These are phyloP conservation scores for Prunus salicina DNA, from an alignment of 306 rosid species.

Conservation along the genomic window DNA sequence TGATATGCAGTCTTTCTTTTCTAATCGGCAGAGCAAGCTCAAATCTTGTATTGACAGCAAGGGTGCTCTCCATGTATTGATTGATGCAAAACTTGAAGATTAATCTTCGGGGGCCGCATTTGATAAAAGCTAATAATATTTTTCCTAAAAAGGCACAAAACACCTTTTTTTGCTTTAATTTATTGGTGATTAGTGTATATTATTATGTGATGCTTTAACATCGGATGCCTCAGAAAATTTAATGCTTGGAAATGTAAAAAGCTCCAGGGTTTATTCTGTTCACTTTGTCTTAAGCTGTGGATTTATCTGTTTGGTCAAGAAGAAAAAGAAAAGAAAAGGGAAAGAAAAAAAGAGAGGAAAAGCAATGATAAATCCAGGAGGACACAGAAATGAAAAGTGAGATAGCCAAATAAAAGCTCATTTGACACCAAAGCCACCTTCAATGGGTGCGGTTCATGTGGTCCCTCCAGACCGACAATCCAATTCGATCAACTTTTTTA, in stretches of 20 bases:
- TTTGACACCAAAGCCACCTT: constrained; percentile 1
- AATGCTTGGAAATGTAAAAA: constrained; percentile 16
- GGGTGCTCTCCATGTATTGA: no score
- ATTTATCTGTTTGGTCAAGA: neutral
- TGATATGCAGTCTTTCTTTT: neutral
- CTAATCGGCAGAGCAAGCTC: neutral
- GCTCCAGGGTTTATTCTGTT: neutral
- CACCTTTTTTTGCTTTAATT: neutral
- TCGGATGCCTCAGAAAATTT: constrained; percentile 4
- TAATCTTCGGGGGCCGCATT: neutral
- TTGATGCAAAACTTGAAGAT: neutral
- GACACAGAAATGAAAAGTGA: neutral
- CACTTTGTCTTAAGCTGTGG: neutral
- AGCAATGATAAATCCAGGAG: neutral
- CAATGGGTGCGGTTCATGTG: neutral
- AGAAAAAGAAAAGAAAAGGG: neutral
- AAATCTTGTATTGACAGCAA: neutral
- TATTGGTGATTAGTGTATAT: neutral
- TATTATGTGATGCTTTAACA: neutral
- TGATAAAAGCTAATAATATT: neutral
- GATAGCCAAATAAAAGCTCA: neutral
- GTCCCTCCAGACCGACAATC: neutral
- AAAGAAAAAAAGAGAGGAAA: neutral
- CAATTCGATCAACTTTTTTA: neutral
- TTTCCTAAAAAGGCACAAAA: neutral